Evolutionary conservation across 345 rosid genomes (phyloP).

Genomic region (Euclidium syriacum): DNA sequence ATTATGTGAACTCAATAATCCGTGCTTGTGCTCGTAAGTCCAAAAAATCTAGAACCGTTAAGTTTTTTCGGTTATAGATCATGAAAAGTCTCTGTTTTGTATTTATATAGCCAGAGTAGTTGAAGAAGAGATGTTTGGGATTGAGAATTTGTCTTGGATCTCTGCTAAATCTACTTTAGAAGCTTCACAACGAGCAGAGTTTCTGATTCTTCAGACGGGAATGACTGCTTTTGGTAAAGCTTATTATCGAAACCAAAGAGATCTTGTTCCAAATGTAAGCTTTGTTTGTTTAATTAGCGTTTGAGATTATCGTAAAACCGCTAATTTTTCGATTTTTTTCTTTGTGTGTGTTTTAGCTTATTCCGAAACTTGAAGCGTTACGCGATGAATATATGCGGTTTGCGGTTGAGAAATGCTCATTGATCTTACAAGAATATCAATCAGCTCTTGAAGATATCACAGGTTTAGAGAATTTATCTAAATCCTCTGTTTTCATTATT

Average conservation of each 20-base stretch:
- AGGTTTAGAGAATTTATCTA: constrained; percentile 40
- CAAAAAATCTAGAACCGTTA: too few species aligned
- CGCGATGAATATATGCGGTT: constrained; percentile 86
- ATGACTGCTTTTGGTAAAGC: constrained; percentile 97
- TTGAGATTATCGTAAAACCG: background rate
- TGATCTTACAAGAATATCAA: constrained; percentile 73
- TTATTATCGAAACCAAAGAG: constrained; percentile 73
- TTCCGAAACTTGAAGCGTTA: constrained; percentile 87
- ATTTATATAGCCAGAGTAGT: constrained; percentile 75
- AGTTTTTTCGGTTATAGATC: background rate
- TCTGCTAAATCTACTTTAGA: constrained; percentile 85
- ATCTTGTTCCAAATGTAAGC: constrained; percentile 81
- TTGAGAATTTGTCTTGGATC: constrained; percentile 83
- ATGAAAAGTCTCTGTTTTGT: constrained; percentile 6
- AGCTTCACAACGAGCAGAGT: constrained; percentile 83
- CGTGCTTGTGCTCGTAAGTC: constrained; percentile 92
- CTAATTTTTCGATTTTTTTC: background rate
- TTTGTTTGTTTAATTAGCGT: background rate
- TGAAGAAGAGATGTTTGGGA: constrained; percentile 94
- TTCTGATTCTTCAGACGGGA: constrained; percentile 87
- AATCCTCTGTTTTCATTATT: background rate
- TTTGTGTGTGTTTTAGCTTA: constrained; percentile 68
- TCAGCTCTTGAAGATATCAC: constrained; percentile 92
- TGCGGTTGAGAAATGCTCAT: constrained; percentile 72
- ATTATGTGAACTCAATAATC: constrained; percentile 70